Evolutionary conservation across 2,329 filamentous ascomycete species (phyloP), one percentile per base, ranked within the genome.

Genomic region (Xylaria sp.): DNA sequence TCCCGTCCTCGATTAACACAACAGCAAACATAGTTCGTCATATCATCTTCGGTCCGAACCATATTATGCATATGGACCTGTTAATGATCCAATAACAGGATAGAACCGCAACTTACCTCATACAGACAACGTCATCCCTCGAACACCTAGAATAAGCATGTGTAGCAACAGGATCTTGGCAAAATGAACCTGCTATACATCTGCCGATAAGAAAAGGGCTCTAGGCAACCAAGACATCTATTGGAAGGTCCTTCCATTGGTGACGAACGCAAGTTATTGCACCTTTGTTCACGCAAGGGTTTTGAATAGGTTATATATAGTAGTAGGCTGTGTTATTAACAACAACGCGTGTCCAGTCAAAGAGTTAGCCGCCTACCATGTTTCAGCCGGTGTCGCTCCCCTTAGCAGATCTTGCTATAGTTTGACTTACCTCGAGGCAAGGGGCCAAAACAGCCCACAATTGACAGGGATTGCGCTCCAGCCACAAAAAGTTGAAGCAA

Each of bases 41-140:
- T 4, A 28, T 28, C 34, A 41, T 28, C 53, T 41, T 56, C 53
- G 53, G 53, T 3, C 53, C 34, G 53, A 56, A 41, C 34, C n/a
- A 12, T 34, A 41, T 41, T 20, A 13, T 23, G 8, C 34, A 39
- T 56, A 13, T 12, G 28, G 20, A 9, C 25, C n/a, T 12, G 34
- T 7, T 36, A 18, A 23, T 15, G 9, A n/a, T 23, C 39, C 30
- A 20, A 25, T 32, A 23, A 32, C 34, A 56, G 3, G 20, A 36
- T 20, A 28, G 25, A 32, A 30, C 25, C 25, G 25, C 18, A n/a
- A 52, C 25, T n/a, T 30, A 30, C n/a, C 48, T 32, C 46, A 18
- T 8, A 18, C 46, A 30, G n/a, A 23, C 52, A 55, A 55, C 30
- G 52, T 36, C 32, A 55, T 15, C 32, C 10, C 18, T 55, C 13